Evolutionary conservation across 2,329 filamentous ascomycete species (phyloP), one percentile per base, ranked within the genome.

Genomic region (Calcarisporium arbuscula): DNA sequence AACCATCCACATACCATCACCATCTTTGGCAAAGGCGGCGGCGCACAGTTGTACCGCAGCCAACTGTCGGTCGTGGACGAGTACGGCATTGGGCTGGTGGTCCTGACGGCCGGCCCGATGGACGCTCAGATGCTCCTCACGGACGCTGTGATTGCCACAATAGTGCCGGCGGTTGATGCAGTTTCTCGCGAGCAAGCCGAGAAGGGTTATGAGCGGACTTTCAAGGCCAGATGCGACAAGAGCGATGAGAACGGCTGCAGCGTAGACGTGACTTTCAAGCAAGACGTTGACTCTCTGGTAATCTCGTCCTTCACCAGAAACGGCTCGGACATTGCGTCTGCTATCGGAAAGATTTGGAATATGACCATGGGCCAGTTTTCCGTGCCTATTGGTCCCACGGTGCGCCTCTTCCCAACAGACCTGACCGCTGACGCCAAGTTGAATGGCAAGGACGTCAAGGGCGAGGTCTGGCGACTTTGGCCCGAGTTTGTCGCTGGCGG

Each of bases 11-110:
- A 61, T 16, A 35, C 48, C 1, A 41, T 63, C 5, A 49, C 58
- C 11, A 40, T 61, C 3, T 56, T 54, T 21, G 52, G 46, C 2
- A 64, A 63, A 35, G 51, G 50, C 4, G 60, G 59, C 9, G 57
- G 53, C 4, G 55, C 59, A 0, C 43, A 48, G 12, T 51, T 46
- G 4, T 62, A 62, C 17, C 48, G 53, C 14, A 54, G 54, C n/a
- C 60, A 62, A 17, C 29, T 63, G 0, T 47, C 47, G 4, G 25
- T 61, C 0, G 34, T 62, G 3, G 59, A 62, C 14, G 55, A 61
- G 19, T 61, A 61, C 19, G 57, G 58, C 0, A 21, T 59, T 2
- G 53, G 52, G 0, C 11, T 57, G 2, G 17, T 60, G 2, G 34
- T 60, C 2, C 39, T 61, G 2, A 56, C 56, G 0, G 56, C 57